A percentile compares a stretch with the other conserved stretches of the same genome.
phyloP scores from a whole-genome alignment of 768 basidiomycete species.

The Pleurotus sapidus region DNA sequence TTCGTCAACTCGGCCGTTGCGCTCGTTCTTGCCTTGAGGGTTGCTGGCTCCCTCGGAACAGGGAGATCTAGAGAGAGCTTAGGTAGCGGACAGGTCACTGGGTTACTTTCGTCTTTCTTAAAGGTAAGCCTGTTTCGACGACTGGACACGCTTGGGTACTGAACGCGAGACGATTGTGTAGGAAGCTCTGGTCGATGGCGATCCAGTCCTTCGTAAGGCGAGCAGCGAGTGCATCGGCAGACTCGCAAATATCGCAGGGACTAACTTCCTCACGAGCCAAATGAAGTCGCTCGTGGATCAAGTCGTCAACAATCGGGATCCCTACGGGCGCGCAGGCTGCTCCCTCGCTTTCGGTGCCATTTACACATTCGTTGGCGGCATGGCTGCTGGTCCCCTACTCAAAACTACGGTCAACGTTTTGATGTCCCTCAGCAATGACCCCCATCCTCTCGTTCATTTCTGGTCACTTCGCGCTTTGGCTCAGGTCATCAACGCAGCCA shows the following conservation, averaged over 20 bases:
- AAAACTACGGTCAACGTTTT: slow-evolving; percentile 95
- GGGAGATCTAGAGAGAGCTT: slow-evolving; percentile 53
- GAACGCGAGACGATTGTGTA: slow-evolving; percentile 22
- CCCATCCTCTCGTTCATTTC: slow-evolving; percentile 94
- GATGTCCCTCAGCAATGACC: slow-evolving; percentile 93
- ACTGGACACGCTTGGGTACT: not conserved
- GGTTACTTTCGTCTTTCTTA: slow-evolving; percentile 64
- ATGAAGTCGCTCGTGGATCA: slow-evolving; percentile 91
- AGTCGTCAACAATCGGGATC: slow-evolving; percentile 92
- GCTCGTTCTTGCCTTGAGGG: slow-evolving; percentile 57
- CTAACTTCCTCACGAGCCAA: slow-evolving; percentile 79
- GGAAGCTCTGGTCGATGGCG: slow-evolving; percentile 82
- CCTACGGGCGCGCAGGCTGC: slow-evolving; percentile 91
- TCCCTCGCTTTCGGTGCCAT: slow-evolving; percentile 91
- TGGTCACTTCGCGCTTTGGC: slow-evolving; percentile 87
- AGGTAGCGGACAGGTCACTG: slow-evolving; percentile 60
- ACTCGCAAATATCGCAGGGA: slow-evolving; percentile 79
- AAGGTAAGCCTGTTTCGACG: slow-evolving; percentile 48
- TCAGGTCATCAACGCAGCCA: slow-evolving; percentile 87
- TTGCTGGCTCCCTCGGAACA: not conserved
- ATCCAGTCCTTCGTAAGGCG: slow-evolving; percentile 69
- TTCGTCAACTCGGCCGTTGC: slow-evolving; percentile 78
- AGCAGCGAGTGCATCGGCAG: slow-evolving; percentile 90
- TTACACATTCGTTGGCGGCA: slow-evolving; percentile 86
- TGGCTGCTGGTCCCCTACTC: slow-evolving; percentile 91